phyloP scores from a whole-genome alignment of 1,139 yeast genomes.

The Pichia norvegensis region DNA sequence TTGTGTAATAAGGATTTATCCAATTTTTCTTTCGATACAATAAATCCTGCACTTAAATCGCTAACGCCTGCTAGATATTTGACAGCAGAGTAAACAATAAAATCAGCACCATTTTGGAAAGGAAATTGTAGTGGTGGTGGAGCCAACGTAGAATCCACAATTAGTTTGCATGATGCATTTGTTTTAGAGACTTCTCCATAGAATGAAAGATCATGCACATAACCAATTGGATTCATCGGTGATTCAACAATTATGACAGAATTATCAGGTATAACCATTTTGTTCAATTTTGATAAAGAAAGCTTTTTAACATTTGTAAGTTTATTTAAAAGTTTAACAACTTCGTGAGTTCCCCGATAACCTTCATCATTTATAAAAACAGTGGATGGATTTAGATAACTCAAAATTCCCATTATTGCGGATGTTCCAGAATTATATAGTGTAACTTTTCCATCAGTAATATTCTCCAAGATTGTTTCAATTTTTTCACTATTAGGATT shows the following conservation, averaged over 20 bases:
- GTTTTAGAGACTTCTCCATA: slow-evolving; percentile 64
- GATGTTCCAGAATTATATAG: slow-evolving; percentile 74
- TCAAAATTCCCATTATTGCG: slow-evolving; percentile 73
- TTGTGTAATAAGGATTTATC: slow-evolving; percentile 39
- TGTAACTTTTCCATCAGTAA: slow-evolving; percentile 55
- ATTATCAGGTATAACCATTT: slow-evolving; percentile 36
- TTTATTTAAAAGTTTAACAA: slow-evolving; percentile 56
- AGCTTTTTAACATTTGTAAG: slow-evolving; percentile 50
- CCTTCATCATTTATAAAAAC: slow-evolving; percentile 64
- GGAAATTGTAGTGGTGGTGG: slow-evolving; percentile 88
- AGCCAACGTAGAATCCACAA: slow-evolving; percentile 85
- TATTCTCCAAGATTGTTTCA: slow-evolving; percentile 57
- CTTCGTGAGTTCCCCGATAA: slow-evolving; percentile 77
- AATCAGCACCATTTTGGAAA: slow-evolving; percentile 73
- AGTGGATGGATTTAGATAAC: slow-evolving; percentile 61
- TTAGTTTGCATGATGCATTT: slow-evolving; percentile 51
- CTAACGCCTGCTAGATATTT: slow-evolving; percentile 92
- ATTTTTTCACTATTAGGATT: slow-evolving; percentile 67
- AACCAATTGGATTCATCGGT: slow-evolving; percentile 82
- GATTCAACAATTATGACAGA: slow-evolving; percentile 81
- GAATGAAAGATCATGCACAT: slow-evolving; percentile 51
- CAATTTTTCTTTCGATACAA: slow-evolving; percentile 50
- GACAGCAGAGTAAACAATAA: slow-evolving; percentile 84
- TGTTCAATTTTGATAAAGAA: slow-evolving; percentile 39
- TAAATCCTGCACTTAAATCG: slow-evolving; percentile 77